Conservation (phyloP, 2,329 filamentous ascomycete species). For the Xylariaceae sp. region DNA sequence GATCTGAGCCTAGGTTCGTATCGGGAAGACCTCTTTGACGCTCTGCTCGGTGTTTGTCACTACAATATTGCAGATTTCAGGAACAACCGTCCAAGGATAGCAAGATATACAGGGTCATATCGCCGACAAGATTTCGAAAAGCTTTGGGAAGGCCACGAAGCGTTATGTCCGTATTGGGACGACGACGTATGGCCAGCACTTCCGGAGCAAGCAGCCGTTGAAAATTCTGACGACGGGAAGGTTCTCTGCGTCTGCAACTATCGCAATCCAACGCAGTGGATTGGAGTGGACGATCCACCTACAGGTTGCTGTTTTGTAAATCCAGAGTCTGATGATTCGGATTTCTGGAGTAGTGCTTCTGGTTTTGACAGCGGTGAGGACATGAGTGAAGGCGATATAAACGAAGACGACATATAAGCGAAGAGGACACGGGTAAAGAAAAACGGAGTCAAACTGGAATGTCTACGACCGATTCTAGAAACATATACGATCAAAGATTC, state of each 20-base stretch:
- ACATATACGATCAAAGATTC: no score
- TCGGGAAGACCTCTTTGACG: conserved; percentile 6
- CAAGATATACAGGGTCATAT: conserved; percentile 4
- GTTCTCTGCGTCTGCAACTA: background rate
- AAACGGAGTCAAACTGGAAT: no score
- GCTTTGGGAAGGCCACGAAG: conserved; percentile 7
- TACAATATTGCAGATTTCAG: conserved; percentile 3
- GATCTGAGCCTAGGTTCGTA: conserved; percentile 2
- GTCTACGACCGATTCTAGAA: no score
- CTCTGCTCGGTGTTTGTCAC: conserved; percentile 3
- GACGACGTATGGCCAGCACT: background rate
- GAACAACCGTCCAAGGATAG: background rate
- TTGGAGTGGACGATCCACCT: background rate
- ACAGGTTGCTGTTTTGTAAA: background rate
- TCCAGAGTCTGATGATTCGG: no score
- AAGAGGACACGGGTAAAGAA: no score
- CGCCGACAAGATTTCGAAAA: conserved; percentile 5
- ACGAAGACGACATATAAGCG: no score
- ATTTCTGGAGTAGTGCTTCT: no score
- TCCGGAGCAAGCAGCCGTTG: background rate
- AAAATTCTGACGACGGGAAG: background rate
- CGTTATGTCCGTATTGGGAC: conserved; percentile 5
- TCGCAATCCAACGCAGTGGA: background rate
- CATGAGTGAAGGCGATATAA: no score
- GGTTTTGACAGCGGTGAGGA: no score